Evolutionary conservation across 2,329 filamentous ascomycete species (phyloP).

Genomic region (Uncinocarpus reesii): DNA sequence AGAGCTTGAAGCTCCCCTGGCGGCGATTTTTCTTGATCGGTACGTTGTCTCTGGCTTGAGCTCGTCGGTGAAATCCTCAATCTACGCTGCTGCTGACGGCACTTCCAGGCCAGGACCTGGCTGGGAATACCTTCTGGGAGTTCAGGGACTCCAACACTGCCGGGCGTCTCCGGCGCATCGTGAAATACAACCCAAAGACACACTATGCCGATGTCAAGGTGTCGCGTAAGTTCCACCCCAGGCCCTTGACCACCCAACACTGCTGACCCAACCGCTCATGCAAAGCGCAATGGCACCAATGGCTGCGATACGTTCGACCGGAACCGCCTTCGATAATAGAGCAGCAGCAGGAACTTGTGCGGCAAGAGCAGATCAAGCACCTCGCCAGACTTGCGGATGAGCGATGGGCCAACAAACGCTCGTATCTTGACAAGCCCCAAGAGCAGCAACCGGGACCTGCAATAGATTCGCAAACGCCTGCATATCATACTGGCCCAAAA

Average conservation of each 20-base stretch:
- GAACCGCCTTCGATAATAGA: constrained; percentile 49
- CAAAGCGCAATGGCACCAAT: constrained; percentile 57
- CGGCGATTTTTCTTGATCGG: constrained; percentile 50
- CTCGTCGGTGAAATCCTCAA: no score
- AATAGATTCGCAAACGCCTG: constrained; percentile 35
- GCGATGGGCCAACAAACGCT: constrained; percentile 51
- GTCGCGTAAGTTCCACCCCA: constrained; percentile 43
- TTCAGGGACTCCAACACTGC: constrained; percentile 50
- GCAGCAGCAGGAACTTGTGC: constrained; percentile 47
- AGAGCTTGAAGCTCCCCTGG: constrained; percentile 52
- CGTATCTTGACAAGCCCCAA: constrained; percentile 47
- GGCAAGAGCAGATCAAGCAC: constrained; percentile 49
- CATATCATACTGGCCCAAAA: constrained; percentile 23
- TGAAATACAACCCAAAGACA: constrained; percentile 43
- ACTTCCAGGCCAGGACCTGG: constrained; percentile 47
- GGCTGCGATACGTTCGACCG: constrained; percentile 52
- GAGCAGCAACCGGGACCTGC: constrained; percentile 38
- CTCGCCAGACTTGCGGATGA: constrained; percentile 51
- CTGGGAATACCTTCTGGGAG: constrained; percentile 58
- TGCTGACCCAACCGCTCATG: not conserved
- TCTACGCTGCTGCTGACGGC: no score
- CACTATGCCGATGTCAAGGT: constrained; percentile 53
- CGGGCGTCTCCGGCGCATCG: constrained; percentile 48
- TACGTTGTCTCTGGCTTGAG: constrained; percentile 23
- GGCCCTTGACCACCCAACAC: no score